Percentiles rank a stretch among this genome's conserved stretches.
phyloP scores from a whole-genome alignment of 768 basidiomycete species.

The Auricularia cornea region DNA sequence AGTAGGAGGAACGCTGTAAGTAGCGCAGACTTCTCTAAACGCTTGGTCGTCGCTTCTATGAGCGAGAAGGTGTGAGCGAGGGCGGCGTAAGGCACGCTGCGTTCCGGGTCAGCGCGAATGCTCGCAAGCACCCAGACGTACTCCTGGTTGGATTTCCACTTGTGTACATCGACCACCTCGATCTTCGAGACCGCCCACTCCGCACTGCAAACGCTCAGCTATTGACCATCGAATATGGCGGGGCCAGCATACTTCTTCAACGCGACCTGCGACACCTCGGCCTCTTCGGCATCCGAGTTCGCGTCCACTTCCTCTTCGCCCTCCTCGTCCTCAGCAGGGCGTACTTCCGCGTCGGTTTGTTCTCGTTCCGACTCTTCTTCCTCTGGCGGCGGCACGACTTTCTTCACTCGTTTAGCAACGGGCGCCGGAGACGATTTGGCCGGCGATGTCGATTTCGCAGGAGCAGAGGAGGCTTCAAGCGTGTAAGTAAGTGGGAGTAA shows the following conservation, averaged over 20 bases:
- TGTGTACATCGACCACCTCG: constrained; percentile 64
- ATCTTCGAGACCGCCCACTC: constrained; percentile 54
- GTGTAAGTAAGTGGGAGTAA: not conserved
- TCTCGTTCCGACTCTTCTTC: constrained; percentile 30
- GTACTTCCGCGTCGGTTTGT: not conserved
- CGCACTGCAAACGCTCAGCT: constrained; percentile 37
- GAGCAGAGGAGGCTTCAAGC: not conserved
- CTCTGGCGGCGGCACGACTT: constrained; percentile 16
- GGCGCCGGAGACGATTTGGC: too few species aligned
- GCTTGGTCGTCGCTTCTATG: constrained; percentile 93
- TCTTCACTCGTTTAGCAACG: not conserved
- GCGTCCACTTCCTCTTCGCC: constrained; percentile 33
- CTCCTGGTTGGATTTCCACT: constrained; percentile 82
- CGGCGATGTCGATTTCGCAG: not conserved
- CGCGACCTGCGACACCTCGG: constrained; percentile 32
- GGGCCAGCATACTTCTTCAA: constrained; percentile 51
- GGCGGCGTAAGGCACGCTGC: constrained; percentile 89
- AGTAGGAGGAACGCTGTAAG: constrained; percentile 84
- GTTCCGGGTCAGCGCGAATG: not conserved
- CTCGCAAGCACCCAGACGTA: constrained; percentile 32
- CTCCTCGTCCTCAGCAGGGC: constrained; percentile 12
- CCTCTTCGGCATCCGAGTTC: constrained; percentile 25
- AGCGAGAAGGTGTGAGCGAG: constrained; percentile 79
- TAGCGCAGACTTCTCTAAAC: constrained; percentile 83
- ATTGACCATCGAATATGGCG: not conserved